Conservation (phyloP, 1,284 basidiomycete species). For the Leccinum angustisporum region DNA sequence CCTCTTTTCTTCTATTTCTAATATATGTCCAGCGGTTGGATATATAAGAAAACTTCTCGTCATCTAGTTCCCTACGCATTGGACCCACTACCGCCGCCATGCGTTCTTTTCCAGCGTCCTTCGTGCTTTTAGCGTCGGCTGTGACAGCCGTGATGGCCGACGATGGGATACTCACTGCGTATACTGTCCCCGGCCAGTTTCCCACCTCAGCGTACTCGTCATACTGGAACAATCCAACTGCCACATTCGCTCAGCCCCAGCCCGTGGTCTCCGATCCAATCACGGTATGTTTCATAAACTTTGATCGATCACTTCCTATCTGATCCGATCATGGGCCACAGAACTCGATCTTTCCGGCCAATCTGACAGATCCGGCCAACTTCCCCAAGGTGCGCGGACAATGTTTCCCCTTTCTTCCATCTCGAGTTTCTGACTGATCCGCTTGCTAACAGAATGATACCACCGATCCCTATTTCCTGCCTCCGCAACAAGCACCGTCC, state of each 20-base stretch:
- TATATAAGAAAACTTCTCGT: slow-evolving; percentile 13
- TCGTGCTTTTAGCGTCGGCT: slow-evolving; percentile 14
- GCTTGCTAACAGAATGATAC: slow-evolving; percentile 45
- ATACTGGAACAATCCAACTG: slow-evolving; percentile 71
- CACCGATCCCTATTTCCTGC: slow-evolving; percentile 62
- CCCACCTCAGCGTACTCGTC: slow-evolving; percentile 57
- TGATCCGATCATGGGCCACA: slow-evolving; percentile 23
- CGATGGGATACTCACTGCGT: slow-evolving; percentile 37
- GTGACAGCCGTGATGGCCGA: slow-evolving; percentile 3
- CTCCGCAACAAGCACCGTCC: slow-evolving; percentile 46
- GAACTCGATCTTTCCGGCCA: slow-evolving; percentile 53
- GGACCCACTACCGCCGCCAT: slow-evolving; percentile 11
- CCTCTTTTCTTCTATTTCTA: neutral
- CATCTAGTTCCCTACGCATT: neutral
- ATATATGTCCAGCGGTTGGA: neutral
- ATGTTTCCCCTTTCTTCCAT: neutral
- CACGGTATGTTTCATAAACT: slow-evolving; percentile 40
- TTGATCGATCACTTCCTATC: slow-evolving; percentile 2
- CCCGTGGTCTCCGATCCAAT: slow-evolving; percentile 69
- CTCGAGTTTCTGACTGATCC: slow-evolving; percentile 6
- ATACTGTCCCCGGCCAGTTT: slow-evolving; percentile 59
- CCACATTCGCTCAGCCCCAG: slow-evolving; percentile 62
- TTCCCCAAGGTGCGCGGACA: slow-evolving; percentile 45
- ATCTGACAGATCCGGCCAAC: slow-evolving; percentile 58
- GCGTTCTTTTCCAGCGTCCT: slow-evolving; percentile 11